Evolutionary conservation across 805 yeast genomes (phyloP), one percentile per base, ranked within the genome.

Genomic region (Ogataea glucozyma): DNA sequence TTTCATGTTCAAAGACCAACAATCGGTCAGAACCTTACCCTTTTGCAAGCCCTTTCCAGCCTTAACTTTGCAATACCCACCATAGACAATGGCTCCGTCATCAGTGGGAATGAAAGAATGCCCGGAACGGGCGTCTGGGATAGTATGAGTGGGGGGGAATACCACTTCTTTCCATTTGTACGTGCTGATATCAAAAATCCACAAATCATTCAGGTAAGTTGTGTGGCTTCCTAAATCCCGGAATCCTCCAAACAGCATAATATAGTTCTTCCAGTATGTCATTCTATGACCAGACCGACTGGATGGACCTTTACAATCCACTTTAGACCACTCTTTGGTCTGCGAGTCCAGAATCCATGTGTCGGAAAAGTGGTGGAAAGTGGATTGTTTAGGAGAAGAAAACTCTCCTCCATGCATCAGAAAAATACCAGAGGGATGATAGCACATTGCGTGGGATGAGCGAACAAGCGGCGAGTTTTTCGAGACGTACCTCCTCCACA

Each of bases 381-480:
- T 88, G 38, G 88, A 80, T 63, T 91, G 99, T 56, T 91, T 91
- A 3, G 98, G 98, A 12, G 96, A 86, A 1, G 97, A 87, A 56
- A 93, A 91, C 65, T 91, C 99, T 56, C 99, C 99, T 38, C 98
- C 99, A 67, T 88, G 93, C 71, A 91, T 66, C 46, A 91, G 62
- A 20, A 88, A 76, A 2, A 90, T 70, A 9, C 98, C 98, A 2
- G 89, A 79, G 1, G 97, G 96, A 64, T 91, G 98, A 0, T 87
- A 83, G 48, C 90, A 83, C 88, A 90, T 86, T 1, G 96, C 86
- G 53, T 95, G 97, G 0, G 97, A 88, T 0, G 96, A 86, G 49
- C 99, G 71, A 1, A 97, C 96, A 60, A 90, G 76, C 12, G 99
- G 99, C 0, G 95, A 65, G 59, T 91, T 91, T 54, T 85, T 86